Base-by-base conservation (phyloP, 2,329 filamentous ascomycete genomes). In the Alternaria tenuissima region DNA sequence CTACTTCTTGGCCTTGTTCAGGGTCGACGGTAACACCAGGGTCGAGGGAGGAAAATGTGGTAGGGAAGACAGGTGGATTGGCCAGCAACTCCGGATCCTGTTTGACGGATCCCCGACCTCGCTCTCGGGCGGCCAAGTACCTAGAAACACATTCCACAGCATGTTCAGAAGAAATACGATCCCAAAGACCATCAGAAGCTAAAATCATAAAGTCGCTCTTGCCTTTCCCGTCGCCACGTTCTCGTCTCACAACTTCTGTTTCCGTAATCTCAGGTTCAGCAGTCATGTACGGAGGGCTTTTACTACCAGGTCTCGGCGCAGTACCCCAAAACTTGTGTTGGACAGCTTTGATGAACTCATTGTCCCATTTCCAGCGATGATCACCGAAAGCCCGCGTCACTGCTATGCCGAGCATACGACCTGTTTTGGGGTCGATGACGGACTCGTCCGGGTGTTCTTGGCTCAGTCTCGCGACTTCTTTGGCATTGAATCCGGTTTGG, bases 311-410 rank as follows among this genome's bases (percentile, higher is more conserved):
- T 0, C 81, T 76, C 0, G 81, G 81, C 1, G 67, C 67, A 2
- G 82, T 81, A 46, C 84, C 85, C 71, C 81, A 86, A 76, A 82
- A 87, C 52, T 81, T 80, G 57, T 74, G 69, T 63, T 81, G 79
- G 18, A 83, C 76, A 3, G 80, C 73, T 34, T 78, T 72, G 58
- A 85, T 80, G 6, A 86, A 75, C 3, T 83, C 80, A 14, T 83
- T 70, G 4, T 85, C 73, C 87, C 88, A 91, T 73, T 92, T 92
- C 87, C 87, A 91, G 59, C 85, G 82, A 52, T 85, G 82, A 71
- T 92, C 89, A 16, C 90, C 90, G 70, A 92, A 91, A 0, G 87
- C 89, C 5, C 89, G 83, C 0, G 88, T 87, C 1, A 90, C 83
- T 41, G 87, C 82, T 1, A 86, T 67, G 1, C 90, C 89, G 59